Conservation (phyloP, 306 rosid genomes). For the Vigna trinervia region DNA sequence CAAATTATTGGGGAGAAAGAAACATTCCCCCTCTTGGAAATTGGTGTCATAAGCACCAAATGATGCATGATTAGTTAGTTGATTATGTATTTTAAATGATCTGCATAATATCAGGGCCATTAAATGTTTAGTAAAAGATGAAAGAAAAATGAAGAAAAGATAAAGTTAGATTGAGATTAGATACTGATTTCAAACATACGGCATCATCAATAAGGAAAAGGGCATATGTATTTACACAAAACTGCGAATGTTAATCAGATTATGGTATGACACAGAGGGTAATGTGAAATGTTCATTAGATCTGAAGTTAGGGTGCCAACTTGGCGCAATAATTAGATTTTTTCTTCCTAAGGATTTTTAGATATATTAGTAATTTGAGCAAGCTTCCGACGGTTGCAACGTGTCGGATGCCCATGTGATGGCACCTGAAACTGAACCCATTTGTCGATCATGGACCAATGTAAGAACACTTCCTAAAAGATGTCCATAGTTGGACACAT, state of each 20-base stretch:
- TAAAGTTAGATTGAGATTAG: background rate
- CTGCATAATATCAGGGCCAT: background rate
- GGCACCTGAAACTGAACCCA: constrained; percentile 21
- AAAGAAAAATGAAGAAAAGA: background rate
- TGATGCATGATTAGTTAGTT: no score
- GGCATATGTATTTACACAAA: background rate
- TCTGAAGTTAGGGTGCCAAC: constrained; percentile 15
- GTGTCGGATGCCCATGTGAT: constrained; percentile 40
- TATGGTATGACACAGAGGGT: background rate
- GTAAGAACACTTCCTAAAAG: background rate
- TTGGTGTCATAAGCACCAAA: no score
- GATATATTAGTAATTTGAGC: background rate
- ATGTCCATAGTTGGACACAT: constrained; percentile 17
- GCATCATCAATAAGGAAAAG: background rate
- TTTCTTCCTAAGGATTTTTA: background rate
- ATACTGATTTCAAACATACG: background rate
- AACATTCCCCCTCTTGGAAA: no score
- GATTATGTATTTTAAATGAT: no score
- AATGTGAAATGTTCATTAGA: constrained; percentile 12
- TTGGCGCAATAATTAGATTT: constrained; percentile 8
- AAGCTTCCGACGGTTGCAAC: background rate
- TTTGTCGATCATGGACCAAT: constrained; percentile 17
- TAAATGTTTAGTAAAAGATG: no score
- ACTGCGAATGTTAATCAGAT: background rate
- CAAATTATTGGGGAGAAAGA: no score